Evolutionary conservation across 495 filamentous ascomycete genomes (phyloP).

Genomic region (Tetracladium setigerum): DNA sequence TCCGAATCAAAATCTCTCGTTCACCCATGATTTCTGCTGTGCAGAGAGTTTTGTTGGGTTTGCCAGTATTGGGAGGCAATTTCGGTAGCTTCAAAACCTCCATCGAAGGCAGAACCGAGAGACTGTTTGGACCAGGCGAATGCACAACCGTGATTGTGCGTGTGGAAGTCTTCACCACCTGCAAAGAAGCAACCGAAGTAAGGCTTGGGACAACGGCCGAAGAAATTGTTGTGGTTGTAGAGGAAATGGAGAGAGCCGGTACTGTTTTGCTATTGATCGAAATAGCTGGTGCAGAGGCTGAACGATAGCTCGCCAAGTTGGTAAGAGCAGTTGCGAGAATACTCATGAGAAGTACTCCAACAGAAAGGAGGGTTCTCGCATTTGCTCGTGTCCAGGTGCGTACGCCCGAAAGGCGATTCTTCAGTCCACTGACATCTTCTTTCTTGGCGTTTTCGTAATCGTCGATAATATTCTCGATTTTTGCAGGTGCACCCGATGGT

Average conservation of each 20-base stretch:
- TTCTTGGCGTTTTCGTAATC: constrained; percentile 10
- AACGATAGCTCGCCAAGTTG: constrained; percentile 7
- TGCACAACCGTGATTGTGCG: constrained; percentile 19
- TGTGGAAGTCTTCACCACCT: constrained; percentile 11
- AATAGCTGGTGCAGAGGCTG: constrained; percentile 12
- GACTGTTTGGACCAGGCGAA: constrained; percentile 20
- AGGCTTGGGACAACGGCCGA: constrained; percentile 4
- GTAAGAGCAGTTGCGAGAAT: constrained; percentile 12
- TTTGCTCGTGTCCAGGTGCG: too few relatives aligned
- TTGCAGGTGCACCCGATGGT: not conserved
- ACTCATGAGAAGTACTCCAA: constrained; percentile 16
- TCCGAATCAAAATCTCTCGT: constrained; percentile 42
- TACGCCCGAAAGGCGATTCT: too few relatives aligned
- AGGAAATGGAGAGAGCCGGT: constrained; percentile 13
- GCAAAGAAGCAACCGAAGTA: constrained; percentile 8
- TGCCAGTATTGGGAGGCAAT: constrained; percentile 32
- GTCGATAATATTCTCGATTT: not conserved
- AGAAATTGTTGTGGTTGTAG: constrained; percentile 9
- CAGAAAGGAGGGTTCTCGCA: constrained; percentile 14
- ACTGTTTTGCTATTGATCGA: constrained; percentile 22
- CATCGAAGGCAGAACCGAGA: constrained; percentile 24
- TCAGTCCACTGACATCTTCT: not conserved
- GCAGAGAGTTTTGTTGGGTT: constrained; percentile 29
- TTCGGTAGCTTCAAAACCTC: constrained; percentile 22
- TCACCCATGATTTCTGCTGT: constrained; percentile 46